Evolutionary conservation across 2,329 filamentous ascomycete species (phyloP).

Genomic region (Fusarium acutatum): DNA sequence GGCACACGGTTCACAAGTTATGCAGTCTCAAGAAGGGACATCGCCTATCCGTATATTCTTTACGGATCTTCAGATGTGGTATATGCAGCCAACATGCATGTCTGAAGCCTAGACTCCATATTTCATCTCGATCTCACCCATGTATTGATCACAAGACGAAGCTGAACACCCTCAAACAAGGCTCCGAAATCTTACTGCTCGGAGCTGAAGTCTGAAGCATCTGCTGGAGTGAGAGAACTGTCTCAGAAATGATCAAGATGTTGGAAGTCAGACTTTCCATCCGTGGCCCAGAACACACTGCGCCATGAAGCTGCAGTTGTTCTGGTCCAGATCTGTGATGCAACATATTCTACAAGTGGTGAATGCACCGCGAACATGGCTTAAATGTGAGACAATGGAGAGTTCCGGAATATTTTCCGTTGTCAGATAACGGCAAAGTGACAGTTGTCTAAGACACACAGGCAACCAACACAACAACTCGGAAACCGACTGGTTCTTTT

Average conservation of each 20-base stretch:
- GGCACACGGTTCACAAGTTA: not conserved
- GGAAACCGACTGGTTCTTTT: not conserved
- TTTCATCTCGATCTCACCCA: not conserved
- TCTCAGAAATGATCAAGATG: not conserved
- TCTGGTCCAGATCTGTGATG: not conserved
- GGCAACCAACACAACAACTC: not conserved
- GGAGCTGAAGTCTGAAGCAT: fast-evolving
- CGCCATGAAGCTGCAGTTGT: not conserved
- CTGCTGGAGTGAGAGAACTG: not conserved
- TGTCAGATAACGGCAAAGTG: not conserved
- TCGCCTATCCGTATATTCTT: not conserved
- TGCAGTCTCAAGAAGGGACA: not conserved
- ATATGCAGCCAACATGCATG: not conserved
- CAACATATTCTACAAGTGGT: not conserved
- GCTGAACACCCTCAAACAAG: not conserved
- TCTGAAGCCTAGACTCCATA: not conserved
- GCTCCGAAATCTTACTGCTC: no score
- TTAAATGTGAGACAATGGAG: not conserved
- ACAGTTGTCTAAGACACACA: not conserved
- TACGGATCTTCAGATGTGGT: not conserved
- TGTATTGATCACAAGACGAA: not conserved
- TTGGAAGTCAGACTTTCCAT: not conserved
- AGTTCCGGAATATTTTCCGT: not conserved
- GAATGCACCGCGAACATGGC: not conserved
- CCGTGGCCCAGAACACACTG: not conserved